phyloP scores from a whole-genome alignment of 495 filamentous ascomycete species.

The Aspergillus wentii region DNA sequence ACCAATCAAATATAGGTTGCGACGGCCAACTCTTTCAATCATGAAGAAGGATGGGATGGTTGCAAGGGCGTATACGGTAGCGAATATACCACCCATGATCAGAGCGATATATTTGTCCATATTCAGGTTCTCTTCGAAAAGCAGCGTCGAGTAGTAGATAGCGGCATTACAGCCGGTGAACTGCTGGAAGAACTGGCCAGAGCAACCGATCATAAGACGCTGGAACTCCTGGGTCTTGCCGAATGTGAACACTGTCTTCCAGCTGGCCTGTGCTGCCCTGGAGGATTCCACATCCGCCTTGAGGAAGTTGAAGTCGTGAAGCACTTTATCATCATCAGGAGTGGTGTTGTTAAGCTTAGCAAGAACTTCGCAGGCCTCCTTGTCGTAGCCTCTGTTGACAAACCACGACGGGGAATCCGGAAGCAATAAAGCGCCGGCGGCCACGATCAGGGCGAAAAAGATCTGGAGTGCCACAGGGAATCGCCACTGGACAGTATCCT shows the following conservation, averaged over 20 bases:
- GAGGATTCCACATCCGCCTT: slow-evolving; percentile 6
- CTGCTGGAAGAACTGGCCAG: slow-evolving; percentile 69
- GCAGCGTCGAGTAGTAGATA: slow-evolving; percentile 71
- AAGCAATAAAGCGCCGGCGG: slow-evolving; percentile 18
- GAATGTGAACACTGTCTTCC: slow-evolving; percentile 13
- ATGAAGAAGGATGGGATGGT: slow-evolving; percentile 67
- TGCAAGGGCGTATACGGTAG: slow-evolving; percentile 65
- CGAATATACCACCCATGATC: slow-evolving; percentile 66
- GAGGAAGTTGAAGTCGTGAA: slow-evolving; percentile 13
- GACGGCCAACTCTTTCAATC: slow-evolving; percentile 61
- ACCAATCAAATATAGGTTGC: slow-evolving; percentile 56
- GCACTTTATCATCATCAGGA: slow-evolving; percentile 4
- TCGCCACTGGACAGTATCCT: slow-evolving; percentile 36
- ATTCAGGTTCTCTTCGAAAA: slow-evolving; percentile 57
- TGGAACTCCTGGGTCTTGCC: slow-evolving; percentile 20
- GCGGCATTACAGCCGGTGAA: slow-evolving; percentile 64
- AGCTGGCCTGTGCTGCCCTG: slow-evolving; percentile 1
- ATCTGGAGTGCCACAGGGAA: slow-evolving; percentile 45
- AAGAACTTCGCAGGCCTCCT: slow-evolving; percentile 9
- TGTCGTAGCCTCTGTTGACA: slow-evolving; percentile 2
- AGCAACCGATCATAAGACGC: slow-evolving; percentile 27
- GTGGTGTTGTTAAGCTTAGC: slow-evolving; percentile 2
- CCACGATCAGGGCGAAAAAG: slow-evolving; percentile 29
- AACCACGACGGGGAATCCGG: slow-evolving; percentile 29
- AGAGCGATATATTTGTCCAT: slow-evolving; percentile 53